phyloP scores from a whole-genome alignment of 768 basidiomycete species.

The Infundibulicybe gibba region DNA sequence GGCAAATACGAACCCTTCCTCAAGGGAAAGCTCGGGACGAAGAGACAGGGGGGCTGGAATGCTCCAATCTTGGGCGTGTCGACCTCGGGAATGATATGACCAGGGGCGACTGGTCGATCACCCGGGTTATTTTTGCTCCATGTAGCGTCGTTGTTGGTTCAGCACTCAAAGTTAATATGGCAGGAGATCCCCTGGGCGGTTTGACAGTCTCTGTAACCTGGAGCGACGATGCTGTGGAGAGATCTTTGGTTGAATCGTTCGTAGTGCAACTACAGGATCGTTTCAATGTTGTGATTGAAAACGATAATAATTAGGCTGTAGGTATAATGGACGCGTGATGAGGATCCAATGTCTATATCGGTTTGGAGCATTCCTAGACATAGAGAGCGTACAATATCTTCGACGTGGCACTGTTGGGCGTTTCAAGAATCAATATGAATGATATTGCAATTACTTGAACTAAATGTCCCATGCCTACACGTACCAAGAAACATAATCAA shows the following conservation, averaged over 20 bases:
- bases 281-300: background rate
- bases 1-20: constrained; percentile 25
- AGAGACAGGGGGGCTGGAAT: constrained; percentile 26
- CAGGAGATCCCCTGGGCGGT: constrained; percentile 19
- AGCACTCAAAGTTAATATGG: constrained; percentile 24
- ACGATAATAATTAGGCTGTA: no score
- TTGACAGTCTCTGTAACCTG: constrained; percentile 21
- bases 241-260: constrained; percentile 18
- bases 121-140: constrained; percentile 22
- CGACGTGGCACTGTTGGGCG: no score
- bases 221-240: constrained; percentile 18
- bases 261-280: constrained; percentile 10
- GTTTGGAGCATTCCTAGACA: no score
- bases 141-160: constrained; percentile 21
- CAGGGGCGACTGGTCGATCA: constrained; percentile 13
- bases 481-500: no score
- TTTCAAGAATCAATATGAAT: no score
- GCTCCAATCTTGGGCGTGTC: constrained; percentile 16
- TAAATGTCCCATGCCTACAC: background rate
- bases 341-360: no score
- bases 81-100: background rate
- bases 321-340: no score
- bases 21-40: constrained; percentile 23
- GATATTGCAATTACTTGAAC: no score
- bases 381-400: no score